A percentile compares a stretch with the other conserved stretches of the same genome.
phyloP scores from a whole-genome alignment of 495 filamentous ascomycete species.

The Tuber calosporum region DNA sequence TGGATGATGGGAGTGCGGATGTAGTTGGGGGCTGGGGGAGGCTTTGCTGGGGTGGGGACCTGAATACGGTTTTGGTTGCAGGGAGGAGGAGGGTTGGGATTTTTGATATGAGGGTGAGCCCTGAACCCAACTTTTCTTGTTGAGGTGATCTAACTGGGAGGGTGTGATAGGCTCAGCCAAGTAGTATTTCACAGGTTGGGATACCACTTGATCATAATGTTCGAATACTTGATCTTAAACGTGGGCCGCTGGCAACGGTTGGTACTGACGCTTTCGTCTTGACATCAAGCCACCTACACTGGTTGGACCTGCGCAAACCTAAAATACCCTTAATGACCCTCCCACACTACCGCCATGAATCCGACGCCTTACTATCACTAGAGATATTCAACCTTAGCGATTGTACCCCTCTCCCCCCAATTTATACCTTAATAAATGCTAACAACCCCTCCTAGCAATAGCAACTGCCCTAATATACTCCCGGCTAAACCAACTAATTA shows the following conservation, averaged over 20 bases:
- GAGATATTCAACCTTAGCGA: conserved; percentile 20
- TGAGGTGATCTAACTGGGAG: background rate
- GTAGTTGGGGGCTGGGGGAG: conserved; percentile 26
- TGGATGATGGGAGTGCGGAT: conserved; percentile 2
- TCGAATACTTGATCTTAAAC: conserved; percentile 33
- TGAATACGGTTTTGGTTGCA: conserved; percentile 29
- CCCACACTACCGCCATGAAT: conserved; percentile 22
- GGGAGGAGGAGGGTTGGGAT: conserved; percentile 24
- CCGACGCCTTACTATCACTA: conserved; percentile 23
- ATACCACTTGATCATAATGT: conserved; percentile 5
- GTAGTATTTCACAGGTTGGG: conserved; percentile 1
- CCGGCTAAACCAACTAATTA: conserved; percentile 15
- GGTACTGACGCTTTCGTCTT: conserved; percentile 24
- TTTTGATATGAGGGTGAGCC: conserved; percentile 37
- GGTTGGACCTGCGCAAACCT: background rate
- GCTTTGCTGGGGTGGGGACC: conserved; percentile 33
- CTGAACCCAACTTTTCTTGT: background rate
- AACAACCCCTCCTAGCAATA: background rate
- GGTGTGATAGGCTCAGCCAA: conserved; percentile 2
- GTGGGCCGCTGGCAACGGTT: conserved; percentile 4
- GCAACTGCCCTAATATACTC: background rate
- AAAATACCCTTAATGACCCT: conserved; percentile 13
- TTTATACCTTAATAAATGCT: background rate
- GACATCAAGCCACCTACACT: conserved; percentile 20
- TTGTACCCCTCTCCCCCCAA: background rate